Percentiles rank a stretch among this genome's conserved stretches.
These are phyloP conservation scores for Cornus florida DNA, from an alignment of 148 eudicot species.

Conservation along the genomic window DNA sequence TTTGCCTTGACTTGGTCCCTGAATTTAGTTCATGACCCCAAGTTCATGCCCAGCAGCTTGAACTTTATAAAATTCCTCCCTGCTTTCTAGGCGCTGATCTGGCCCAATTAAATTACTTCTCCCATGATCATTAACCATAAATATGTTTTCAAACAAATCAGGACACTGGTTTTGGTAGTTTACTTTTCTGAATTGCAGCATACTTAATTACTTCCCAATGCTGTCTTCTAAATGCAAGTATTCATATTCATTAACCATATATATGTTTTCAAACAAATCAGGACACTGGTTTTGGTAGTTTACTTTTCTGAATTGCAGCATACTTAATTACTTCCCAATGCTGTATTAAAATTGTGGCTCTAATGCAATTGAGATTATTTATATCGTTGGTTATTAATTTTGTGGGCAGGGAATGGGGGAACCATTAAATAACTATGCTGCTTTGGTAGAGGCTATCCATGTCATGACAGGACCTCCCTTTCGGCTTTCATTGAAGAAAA, in stretches of 20 bases:
- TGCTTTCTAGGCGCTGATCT: neutral
- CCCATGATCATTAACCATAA: neutral
- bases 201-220: neutral
- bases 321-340: neutral
- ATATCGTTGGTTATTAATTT: slow-evolving; percentile 12
- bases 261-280: neutral
- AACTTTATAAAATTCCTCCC: neutral
- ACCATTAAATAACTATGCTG: slow-evolving; percentile 82
- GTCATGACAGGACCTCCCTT: slow-evolving; percentile 78
- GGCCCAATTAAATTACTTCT: neutral
- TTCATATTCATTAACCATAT: neutral
- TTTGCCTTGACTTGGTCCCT: neutral
- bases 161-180: neutral
- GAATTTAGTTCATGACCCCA: neutral
- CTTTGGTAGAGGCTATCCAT: slow-evolving; percentile 83
- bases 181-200: neutral
- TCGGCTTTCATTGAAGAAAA: slow-evolving; percentile 74
- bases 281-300: neutral
- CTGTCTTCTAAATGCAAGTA: neutral
- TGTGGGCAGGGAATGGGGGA: slow-evolving; percentile 95
- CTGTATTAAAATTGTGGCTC: neutral
- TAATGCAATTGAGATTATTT: neutral
- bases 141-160: neutral
- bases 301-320: neutral
- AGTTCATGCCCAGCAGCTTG: neutral